Base-by-base conservation (phyloP, 192 early-diverging fungal species). In the Diversispora eburnea region DNA sequence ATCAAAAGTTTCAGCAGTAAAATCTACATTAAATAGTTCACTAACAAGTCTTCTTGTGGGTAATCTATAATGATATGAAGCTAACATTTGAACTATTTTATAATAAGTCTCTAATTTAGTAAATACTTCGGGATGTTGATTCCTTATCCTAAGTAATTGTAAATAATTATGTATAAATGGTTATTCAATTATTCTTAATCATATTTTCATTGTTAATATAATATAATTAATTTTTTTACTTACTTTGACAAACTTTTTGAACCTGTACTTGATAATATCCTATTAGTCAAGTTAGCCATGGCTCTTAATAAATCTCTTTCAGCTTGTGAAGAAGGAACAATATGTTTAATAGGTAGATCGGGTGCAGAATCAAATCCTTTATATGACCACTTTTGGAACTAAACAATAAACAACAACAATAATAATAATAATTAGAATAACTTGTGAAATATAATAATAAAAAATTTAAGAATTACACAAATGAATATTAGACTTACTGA, bases 221-320 rank as follows among this genome's bases (percentile, higher is more conserved):
- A 4, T 10, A 3, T 9, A 57, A 70, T 55, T n/a, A n/a, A n/a
- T n/a, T n/a, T 55, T 33, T 15, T 63, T 39, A 43, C 67, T 39
- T 83, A 90, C 87, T 81, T 88, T 54, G 87, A 82, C 7, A 95
- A 71, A 25, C 83, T 83, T 61, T 88, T 90, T 25, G 90, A 91
- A 3, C 91, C 91, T n/a, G 85, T 88, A 66, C 87, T 90, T 7
- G 91, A 88, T 41, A 94, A 77, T 75, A 95, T 92, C 72, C 93
- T 89, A 68, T 95, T 95, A 56, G 88, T 88, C 66, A 95, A 81
- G 75, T 92, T 92, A 52, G 91, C 90, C 56, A 93, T 85, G 22
- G 81, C 81, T 75, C 84, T 85, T 39, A 95, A 68, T 61, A 95
- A 87, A 65, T 90, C 90, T 66, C 82, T 76, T 75, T 87, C 87